Percentiles rank a stretch among this genome's conserved stretches.
phyloP scores from a whole-genome alignment of 441 rosid genomes.

The Breynia disticha region DNA sequence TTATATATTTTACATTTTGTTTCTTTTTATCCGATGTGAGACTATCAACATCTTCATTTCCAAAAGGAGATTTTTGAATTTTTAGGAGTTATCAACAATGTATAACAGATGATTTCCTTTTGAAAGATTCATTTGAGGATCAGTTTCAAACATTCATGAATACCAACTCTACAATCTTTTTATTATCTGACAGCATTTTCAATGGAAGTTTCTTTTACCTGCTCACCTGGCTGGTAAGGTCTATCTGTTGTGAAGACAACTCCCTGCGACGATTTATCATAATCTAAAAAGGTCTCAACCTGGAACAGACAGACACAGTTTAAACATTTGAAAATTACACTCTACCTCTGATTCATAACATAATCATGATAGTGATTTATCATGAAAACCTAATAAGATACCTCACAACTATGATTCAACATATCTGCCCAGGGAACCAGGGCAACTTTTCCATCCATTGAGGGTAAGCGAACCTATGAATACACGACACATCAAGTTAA shows the following conservation, averaged over 20 bases:
- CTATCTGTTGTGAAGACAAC: conserved; percentile 77
- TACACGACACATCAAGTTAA: conserved; percentile 5
- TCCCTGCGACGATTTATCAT: conserved; percentile 73
- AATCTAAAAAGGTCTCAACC: conserved; percentile 93
- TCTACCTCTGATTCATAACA: conserved; percentile 2
- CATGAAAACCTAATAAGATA: conserved; percentile 17
- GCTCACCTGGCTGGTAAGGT: conserved; percentile 94
- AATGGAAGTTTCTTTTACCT: conserved; percentile 44
- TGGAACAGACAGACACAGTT: conserved; percentile 23
- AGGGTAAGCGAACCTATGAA: conserved; percentile 79
- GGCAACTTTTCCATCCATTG: conserved; percentile 88
- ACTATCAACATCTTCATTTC: no score
- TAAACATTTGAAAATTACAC: conserved; percentile 13
- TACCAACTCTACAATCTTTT: neutral
- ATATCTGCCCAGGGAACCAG: conserved; percentile 99
- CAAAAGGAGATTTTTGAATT: no score
- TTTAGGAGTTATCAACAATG: neutral
- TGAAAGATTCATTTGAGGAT: neutral
- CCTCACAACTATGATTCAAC: conserved; percentile 97
- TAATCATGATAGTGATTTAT: conserved; percentile 6
- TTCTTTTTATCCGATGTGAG: no score
- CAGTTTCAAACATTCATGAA: conserved; percentile 1
- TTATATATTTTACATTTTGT: no score
- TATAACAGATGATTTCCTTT: no score
- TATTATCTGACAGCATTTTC: neutral